Evolutionary conservation across 2,329 filamentous ascomycete genomes (phyloP).

Genomic region (Cladophialophora yegresii): DNA sequence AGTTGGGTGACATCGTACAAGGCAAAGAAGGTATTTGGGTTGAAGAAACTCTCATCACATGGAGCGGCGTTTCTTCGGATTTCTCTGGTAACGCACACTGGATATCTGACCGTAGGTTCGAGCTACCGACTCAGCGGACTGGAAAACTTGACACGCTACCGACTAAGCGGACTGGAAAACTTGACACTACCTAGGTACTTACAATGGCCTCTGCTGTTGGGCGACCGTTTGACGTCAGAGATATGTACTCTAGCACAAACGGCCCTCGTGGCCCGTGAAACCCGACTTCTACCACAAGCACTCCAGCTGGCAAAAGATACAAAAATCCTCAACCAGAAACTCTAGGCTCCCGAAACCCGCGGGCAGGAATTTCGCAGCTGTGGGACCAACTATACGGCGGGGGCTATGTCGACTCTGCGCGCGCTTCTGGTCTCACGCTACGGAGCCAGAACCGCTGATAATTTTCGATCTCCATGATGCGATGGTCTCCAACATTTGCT

Average conservation of each 20-base stretch:
- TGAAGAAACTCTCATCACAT: slow-evolving; percentile 8
- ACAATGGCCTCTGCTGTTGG: not conserved
- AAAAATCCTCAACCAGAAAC: not conserved
- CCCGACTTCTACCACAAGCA: not conserved
- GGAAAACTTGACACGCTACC: too few relatives aligned
- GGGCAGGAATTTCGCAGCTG: not conserved
- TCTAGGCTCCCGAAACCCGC: not conserved
- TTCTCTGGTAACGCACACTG: not conserved
- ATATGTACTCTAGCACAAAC: not conserved
- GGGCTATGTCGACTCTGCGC: not conserved
- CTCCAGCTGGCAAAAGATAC: not conserved
- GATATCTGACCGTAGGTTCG: not conserved
- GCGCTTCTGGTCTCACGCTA: not conserved
- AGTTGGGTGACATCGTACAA: not conserved
- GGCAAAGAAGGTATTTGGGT: not conserved
- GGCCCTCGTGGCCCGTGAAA: not conserved
- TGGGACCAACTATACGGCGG: not conserved
- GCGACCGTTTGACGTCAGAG: slow-evolving; percentile 3
- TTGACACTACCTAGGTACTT: too few relatives aligned
- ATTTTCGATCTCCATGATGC: too few relatives aligned
- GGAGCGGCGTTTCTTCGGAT: slow-evolving; percentile 13
- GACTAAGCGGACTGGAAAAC: not conserved
- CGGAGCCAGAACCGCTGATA: not conserved
- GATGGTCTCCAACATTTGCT: not conserved
- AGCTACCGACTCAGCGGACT: not conserved